Base-by-base conservation (phyloP, 768 basidiomycete species). In the Cystofilobasidium capitatum region DNA sequence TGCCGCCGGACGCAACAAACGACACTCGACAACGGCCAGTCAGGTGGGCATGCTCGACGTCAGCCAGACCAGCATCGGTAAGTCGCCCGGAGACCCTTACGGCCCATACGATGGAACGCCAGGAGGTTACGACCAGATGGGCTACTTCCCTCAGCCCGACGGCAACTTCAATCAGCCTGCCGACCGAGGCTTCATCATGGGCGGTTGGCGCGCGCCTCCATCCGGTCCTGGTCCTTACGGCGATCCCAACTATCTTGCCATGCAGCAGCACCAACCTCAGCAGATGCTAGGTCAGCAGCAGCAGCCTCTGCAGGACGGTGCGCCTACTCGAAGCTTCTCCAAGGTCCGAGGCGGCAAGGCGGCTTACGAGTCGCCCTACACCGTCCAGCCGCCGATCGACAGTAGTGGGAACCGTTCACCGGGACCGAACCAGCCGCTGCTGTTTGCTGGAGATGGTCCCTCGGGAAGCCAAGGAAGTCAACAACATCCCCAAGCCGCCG, bases 101-200 rank as follows among this genome's bases (percentile, higher is more conserved):
- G 45, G 20, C 42, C 35, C 33, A 17, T 36, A 42, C 24, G 54
- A 45, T 36, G 36, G 24, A 10, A 31, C 35, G 17, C n/a, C 29
- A 20, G 47, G 33, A n/a, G 7, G 22, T 8, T 36, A n/a, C 37
- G 49, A 64, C 7, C 42, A 64, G 12, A 6, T 16, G 26, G 40
- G 63, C 49, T 64, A 64, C 49, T 74, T 24, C 40, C 58, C 14
- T 33, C 63, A 6, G 4, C 69, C 65, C 7, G 63, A 69, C 17
- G 59, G 69, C 54, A 72, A 72, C 37, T 37, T 70, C 44, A 69
- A 70, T 31, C 65, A 69, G 39, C 87, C 89, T 73, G 87, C 89
- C 49, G 86, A 87, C 87, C 72, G 88, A 88, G 87, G 89, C 16
- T 88, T 81, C 71, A 96, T 97, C 74, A 94, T 97, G 90, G 87